These are phyloP conservation scores for Aspergillus eucalypticola DNA, from an alignment of 2,329 filamentous ascomycete species.

Conservation along the genomic window DNA sequence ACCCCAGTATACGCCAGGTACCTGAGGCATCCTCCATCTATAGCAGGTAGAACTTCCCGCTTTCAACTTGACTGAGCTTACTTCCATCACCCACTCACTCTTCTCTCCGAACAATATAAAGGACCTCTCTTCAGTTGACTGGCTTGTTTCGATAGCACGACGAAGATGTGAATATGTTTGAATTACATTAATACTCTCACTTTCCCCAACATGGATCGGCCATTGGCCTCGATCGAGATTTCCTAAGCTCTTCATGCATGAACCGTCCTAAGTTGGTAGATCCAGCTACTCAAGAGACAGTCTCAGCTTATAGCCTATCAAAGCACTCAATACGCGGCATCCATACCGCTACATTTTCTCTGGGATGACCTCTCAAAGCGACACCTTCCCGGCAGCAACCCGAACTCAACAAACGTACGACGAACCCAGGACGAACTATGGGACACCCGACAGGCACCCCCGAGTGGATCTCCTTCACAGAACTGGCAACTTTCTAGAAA, in stretches of 20 bases:
- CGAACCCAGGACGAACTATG: not conserved
- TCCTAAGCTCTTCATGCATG: not conserved
- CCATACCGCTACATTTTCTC: not conserved
- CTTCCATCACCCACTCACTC: not conserved
- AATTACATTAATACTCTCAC: not conserved
- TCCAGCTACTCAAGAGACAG: not conserved
- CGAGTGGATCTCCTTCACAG: not conserved
- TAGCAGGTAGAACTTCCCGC: not conserved
- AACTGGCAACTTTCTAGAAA: constrained; percentile 2
- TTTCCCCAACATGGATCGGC: not conserved
- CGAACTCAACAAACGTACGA: not conserved
- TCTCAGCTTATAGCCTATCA: not conserved
- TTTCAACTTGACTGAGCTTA: not conserved
- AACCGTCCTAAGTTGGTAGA: not conserved
- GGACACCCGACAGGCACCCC: not conserved
- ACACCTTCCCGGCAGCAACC: not conserved
- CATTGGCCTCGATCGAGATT: not conserved
- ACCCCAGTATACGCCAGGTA: not conserved
- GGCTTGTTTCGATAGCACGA: not conserved
- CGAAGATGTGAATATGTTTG: not conserved
- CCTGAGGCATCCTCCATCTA: not conserved
- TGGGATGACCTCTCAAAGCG: not conserved
- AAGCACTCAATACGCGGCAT: not conserved
- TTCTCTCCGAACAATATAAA: not conserved
- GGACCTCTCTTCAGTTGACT: not conserved